phyloP scores from a whole-genome alignment of 2,329 filamentous ascomycete species.

The Didymella exigua region DNA sequence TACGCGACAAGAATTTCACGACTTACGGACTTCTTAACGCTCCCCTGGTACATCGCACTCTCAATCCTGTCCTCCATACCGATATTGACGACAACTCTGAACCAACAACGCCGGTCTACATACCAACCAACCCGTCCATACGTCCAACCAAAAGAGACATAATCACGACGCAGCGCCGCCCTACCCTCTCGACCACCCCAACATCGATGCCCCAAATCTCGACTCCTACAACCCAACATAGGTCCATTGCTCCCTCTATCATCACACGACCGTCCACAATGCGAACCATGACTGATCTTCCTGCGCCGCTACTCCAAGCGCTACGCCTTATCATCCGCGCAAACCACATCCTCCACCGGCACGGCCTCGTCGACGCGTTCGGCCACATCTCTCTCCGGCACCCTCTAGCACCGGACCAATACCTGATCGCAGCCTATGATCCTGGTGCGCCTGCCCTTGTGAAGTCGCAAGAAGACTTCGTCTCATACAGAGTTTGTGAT shows the following conservation, averaged over 20 bases:
- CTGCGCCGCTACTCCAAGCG: constrained; percentile 21
- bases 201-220: constrained; percentile 9
- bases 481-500: constrained; percentile 54
- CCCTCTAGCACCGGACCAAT: constrained; percentile 51
- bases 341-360: constrained; percentile 58
- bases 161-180: neutral
- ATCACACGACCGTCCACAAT: neutral
- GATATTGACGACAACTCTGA: constrained; percentile 6
- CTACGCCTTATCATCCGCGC: constrained; percentile 34
- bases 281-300: constrained; percentile 11
- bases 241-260: constrained; percentile 11
- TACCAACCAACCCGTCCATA: neutral
- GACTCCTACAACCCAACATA: constrained; percentile 1
- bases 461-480: constrained; percentile 51
- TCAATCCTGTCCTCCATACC: constrained; percentile 2
- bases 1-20: constrained; percentile 10
- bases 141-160: neutral
- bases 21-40: constrained; percentile 10
- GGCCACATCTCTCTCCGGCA: constrained; percentile 60
- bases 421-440: constrained; percentile 56
- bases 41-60: constrained; percentile 1
- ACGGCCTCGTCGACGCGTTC: constrained; percentile 59
- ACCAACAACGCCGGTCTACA: constrained; percentile 14
- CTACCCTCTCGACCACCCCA: constrained; percentile 6
- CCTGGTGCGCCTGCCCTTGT: constrained; percentile 56